Percentiles rank a stretch among this genome's conserved stretches.
These are phyloP conservation scores for Fusarium sp. DNA, from an alignment of 2,329 filamentous ascomycete species.

Conservation along the genomic window DNA sequence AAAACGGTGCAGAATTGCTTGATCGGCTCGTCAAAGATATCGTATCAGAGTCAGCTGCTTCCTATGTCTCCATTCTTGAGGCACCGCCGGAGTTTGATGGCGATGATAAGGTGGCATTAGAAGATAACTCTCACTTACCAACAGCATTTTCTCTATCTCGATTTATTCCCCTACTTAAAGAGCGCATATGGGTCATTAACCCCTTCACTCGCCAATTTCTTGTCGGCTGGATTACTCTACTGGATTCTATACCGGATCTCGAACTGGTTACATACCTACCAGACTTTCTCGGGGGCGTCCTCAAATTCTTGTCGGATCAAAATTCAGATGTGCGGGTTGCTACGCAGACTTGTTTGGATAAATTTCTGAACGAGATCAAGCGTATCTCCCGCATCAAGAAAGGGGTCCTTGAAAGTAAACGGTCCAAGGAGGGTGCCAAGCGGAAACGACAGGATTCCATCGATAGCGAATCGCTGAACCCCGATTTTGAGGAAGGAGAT, in stretches of 20 bases:
- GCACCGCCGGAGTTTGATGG: conserved; percentile 56
- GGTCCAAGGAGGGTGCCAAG: conserved; percentile 71
- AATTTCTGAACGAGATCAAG: conserved; percentile 92
- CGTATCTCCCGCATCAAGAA: conserved; percentile 93
- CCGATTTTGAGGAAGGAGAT: conserved; percentile 67
- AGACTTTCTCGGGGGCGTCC: conserved; percentile 86
- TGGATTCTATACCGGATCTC: conserved; percentile 96
- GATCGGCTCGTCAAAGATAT: conserved; percentile 97
- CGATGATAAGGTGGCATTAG: conserved; percentile 57
- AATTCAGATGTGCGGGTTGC: conserved; percentile 95
- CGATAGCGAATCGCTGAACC: conserved; percentile 69
- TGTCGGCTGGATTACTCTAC: conserved; percentile 92
- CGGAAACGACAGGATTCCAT: conserved; percentile 74
- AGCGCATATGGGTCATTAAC: conserved; percentile 92
- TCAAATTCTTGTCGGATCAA: conserved; percentile 90
- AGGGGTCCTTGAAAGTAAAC: conserved; percentile 86
- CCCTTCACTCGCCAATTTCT: conserved; percentile 95
- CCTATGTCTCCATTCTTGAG: conserved; percentile 90
- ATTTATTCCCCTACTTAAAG: conserved; percentile 93
- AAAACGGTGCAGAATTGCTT: conserved; percentile 94
- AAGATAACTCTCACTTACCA: conserved; percentile 64
- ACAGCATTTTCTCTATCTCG: conserved; percentile 90
- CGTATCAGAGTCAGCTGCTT: conserved; percentile 91
- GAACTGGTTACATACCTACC: conserved; percentile 94
- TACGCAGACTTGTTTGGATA: conserved; percentile 87